Percentiles rank a stretch among this genome's conserved stretches.
These are phyloP conservation scores for Diplocarpon rosae DNA, from an alignment of 2,329 filamentous ascomycete species.

Conservation along the genomic window DNA sequence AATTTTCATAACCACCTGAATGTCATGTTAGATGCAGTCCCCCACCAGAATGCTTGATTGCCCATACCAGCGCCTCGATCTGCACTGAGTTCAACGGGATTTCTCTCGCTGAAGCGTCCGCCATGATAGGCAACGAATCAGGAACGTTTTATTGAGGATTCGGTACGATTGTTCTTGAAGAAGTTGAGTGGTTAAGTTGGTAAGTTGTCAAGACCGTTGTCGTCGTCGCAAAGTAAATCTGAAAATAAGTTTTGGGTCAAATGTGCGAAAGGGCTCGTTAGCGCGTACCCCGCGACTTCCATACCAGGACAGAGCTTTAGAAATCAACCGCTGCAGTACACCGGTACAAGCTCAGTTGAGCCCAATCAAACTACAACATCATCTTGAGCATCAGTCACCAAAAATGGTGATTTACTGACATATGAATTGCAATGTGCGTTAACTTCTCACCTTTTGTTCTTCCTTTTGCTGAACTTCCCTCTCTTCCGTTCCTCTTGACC, in stretches of 20 bases:
- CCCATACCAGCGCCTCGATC: constrained; percentile 82
- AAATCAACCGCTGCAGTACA: no score
- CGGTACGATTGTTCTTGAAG: background rate
- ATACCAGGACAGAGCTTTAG: no score
- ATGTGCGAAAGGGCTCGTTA: background rate
- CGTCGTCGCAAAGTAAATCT: background rate
- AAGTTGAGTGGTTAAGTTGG: background rate
- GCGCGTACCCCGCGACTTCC: background rate
- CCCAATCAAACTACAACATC: no score
- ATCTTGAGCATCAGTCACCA: no score
- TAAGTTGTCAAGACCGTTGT: background rate
- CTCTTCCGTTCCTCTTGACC: no score
- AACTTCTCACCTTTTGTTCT: no score
- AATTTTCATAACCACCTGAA: constrained; percentile 90
- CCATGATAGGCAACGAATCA: constrained; percentile 36
- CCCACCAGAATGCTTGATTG: constrained; percentile 25
- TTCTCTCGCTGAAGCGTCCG: constrained; percentile 47
- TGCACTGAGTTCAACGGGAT: constrained; percentile 75
- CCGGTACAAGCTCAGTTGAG: no score
- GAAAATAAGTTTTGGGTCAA: background rate
- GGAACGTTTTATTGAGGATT: background rate
- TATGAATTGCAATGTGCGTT: no score
- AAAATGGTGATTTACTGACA: no score
- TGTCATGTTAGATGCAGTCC: constrained; percentile 19
- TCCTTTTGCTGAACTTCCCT: no score